phyloP scores from a whole-genome alignment of 176 grass and related monocot species.

The Lolium multiflorum region DNA sequence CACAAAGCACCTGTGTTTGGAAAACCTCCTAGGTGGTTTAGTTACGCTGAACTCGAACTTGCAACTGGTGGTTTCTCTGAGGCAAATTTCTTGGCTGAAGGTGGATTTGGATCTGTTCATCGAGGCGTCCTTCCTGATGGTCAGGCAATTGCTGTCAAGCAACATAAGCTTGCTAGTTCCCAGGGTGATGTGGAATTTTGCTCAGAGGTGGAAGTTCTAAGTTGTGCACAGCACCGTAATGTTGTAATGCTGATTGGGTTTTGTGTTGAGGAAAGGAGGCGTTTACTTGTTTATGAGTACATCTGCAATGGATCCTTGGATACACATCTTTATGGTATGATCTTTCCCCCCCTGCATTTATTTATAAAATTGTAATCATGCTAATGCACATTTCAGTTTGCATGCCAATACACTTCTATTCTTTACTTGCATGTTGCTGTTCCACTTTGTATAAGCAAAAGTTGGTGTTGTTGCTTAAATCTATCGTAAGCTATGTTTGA shows the following conservation, averaged over 20 bases:
- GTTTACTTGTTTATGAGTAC: conserved; percentile 97
- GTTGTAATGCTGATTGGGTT: conserved; percentile 99
- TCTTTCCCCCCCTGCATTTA: conserved; percentile 1
- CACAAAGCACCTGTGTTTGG: conserved; percentile 96
- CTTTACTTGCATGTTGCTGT: background rate
- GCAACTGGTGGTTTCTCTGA: conserved; percentile 93
- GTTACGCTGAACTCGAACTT: conserved; percentile 90
- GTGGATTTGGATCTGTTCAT: conserved; percentile 99
- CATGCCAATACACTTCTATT: background rate
- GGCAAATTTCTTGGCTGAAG: conserved; percentile 98
- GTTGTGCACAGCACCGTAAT: conserved; percentile 97
- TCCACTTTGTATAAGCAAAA: background rate
- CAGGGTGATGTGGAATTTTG: conserved; percentile 98
- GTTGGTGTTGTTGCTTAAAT: conserved; percentile 22
- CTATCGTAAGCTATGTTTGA: conserved; percentile 15
- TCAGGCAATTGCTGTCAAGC: conserved; percentile 96
- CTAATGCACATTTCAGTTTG: background rate
- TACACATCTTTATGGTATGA: conserved; percentile 96
- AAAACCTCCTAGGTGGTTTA: conserved; percentile 97
- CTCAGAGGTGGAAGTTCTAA: conserved; percentile 98
- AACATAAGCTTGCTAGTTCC: conserved; percentile 96
- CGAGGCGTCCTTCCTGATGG: conserved; percentile 90
- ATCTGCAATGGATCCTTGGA: conserved; percentile 99
- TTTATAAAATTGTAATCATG: conserved; percentile 26
- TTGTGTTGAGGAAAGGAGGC: conserved; percentile 96